Evolutionary conservation across 768 basidiomycete species (phyloP).

Genomic region (Lactarius deliciosus): DNA sequence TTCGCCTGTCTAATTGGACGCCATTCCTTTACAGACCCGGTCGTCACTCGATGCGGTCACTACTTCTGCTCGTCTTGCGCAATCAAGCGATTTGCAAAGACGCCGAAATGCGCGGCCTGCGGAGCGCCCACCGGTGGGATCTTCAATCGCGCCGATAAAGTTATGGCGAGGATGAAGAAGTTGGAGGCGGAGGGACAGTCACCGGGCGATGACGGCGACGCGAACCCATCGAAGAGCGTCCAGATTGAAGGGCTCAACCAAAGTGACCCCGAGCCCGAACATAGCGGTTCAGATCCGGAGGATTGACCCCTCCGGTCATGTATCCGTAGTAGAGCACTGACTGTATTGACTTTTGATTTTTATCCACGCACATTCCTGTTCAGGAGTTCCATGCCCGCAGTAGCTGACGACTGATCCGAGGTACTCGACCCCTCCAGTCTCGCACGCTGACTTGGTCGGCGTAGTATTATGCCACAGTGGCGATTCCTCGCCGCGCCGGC

Average conservation of each 20-base stretch:
- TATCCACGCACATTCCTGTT: slow-evolving; percentile 17
- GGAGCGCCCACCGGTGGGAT: slow-evolving; percentile 92
- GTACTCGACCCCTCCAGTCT: slow-evolving; percentile 10
- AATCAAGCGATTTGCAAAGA: slow-evolving; percentile 91
- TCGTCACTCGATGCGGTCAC: slow-evolving; percentile 95
- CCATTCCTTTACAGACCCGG: slow-evolving; percentile 90
- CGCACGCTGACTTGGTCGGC: not conserved
- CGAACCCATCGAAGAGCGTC: slow-evolving; percentile 34
- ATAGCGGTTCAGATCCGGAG: slow-evolving; percentile 40
- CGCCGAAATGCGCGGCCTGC: slow-evolving; percentile 94
- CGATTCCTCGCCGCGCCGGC: not conserved
- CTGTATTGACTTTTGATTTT: slow-evolving; percentile 16
- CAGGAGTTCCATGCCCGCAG: slow-evolving; percentile 1
- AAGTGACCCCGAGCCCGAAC: slow-evolving; percentile 34
- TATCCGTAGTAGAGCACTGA: slow-evolving; percentile 8
- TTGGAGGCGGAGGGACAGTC: slow-evolving; percentile 52
- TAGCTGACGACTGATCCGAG: slow-evolving; percentile 19
- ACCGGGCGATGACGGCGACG: slow-evolving; percentile 46
- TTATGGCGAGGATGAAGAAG: slow-evolving; percentile 83
- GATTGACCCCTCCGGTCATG: slow-evolving; percentile 24
- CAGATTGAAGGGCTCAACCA: slow-evolving; percentile 37
- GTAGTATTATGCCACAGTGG: not conserved
- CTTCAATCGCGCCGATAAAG: slow-evolving; percentile 93
- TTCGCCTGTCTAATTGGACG: slow-evolving; percentile 99
- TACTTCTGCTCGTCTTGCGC: slow-evolving; percentile 96